Percentiles rank a stretch among this genome's conserved stretches.
Evolutionary conservation across 768 basidiomycete species (phyloP).

Genomic region (Pisolithus marmoratus): DNA sequence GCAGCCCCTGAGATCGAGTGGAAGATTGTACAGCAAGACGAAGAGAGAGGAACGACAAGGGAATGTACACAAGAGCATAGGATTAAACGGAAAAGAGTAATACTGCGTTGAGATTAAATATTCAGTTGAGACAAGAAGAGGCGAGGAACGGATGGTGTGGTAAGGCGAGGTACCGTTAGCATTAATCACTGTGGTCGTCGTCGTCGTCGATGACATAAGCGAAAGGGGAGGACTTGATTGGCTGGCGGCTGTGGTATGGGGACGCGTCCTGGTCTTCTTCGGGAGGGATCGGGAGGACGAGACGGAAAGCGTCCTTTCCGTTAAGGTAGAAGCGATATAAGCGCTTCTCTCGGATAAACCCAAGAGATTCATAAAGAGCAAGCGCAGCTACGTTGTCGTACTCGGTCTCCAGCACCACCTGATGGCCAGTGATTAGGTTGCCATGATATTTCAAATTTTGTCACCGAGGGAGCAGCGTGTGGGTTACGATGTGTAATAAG

Average conservation of each 20-base stretch:
- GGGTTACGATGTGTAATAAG: neutral
- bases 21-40: neutral
- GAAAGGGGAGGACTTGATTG: constrained; percentile 13
- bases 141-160: neutral
- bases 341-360: constrained; percentile 94
- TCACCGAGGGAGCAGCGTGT: neutral
- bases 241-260: constrained; percentile 5
- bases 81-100: neutral
- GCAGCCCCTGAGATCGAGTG: too few relatives aligned
- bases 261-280: constrained; percentile 19
- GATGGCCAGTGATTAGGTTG: constrained; percentile 2
- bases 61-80: neutral
- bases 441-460: neutral
- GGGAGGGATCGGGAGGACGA: constrained; percentile 58
- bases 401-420: constrained; percentile 96
- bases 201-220: constrained; percentile 20
- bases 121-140: neutral
- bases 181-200: constrained; percentile 20
- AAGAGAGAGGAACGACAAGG: neutral
- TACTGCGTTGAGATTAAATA: neutral
- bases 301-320: constrained; percentile 90
- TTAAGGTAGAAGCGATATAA: constrained; percentile 95
- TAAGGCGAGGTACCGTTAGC: neutral
- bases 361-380: constrained; percentile 84
- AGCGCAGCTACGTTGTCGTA: constrained; percentile 87